A percentile compares a stretch with the other conserved stretches of the same genome.
phyloP scores from a whole-genome alignment of 1,139 yeast genomes.

The Lodderomyces elongisporus region DNA sequence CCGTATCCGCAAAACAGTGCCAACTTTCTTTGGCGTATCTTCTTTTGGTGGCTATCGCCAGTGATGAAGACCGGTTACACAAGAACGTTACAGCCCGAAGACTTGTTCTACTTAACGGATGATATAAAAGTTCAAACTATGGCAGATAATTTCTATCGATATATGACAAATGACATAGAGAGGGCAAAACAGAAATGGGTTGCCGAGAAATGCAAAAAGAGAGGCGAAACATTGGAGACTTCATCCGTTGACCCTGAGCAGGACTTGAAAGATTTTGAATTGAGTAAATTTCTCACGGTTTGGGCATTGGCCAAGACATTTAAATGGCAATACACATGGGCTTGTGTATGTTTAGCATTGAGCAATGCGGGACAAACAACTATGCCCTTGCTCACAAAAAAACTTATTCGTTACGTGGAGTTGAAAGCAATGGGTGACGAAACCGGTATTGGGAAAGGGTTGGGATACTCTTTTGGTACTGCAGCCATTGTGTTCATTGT shows the following conservation, averaged over 20 bases:
- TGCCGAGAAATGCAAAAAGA: constrained; percentile 16
- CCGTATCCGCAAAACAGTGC: constrained; percentile 29
- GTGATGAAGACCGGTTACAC: constrained; percentile 46
- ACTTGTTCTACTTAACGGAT: constrained; percentile 37
- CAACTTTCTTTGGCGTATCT: constrained; percentile 34
- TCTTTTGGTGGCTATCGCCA: constrained; percentile 51
- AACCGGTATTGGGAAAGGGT: constrained; percentile 23
- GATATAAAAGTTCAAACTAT: constrained; percentile 33
- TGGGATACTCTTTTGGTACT: constrained; percentile 26
- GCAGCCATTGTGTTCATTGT: constrained; percentile 18
- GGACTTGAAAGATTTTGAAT: constrained; percentile 20
- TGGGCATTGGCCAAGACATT: constrained; percentile 54
- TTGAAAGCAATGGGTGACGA: constrained; percentile 19
- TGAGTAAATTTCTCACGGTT: constrained; percentile 17
- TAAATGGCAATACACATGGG: constrained; percentile 42
- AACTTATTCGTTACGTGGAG: constrained; percentile 40
- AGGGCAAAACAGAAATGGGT: constrained; percentile 19
- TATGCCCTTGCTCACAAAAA: constrained; percentile 43
- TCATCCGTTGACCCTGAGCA: constrained; percentile 17
- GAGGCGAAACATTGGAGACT: constrained; percentile 21
- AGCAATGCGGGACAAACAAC: constrained; percentile 51
- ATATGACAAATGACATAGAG: constrained; percentile 19
- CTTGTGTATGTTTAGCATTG: constrained; percentile 32
- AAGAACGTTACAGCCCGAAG: constrained; percentile 44
- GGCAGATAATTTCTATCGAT: constrained; percentile 24